Evolutionary conservation across 2,329 filamentous ascomycete species (phyloP), one percentile per base, ranked within the genome.

Genomic region (Cladophialophora exuberans): DNA sequence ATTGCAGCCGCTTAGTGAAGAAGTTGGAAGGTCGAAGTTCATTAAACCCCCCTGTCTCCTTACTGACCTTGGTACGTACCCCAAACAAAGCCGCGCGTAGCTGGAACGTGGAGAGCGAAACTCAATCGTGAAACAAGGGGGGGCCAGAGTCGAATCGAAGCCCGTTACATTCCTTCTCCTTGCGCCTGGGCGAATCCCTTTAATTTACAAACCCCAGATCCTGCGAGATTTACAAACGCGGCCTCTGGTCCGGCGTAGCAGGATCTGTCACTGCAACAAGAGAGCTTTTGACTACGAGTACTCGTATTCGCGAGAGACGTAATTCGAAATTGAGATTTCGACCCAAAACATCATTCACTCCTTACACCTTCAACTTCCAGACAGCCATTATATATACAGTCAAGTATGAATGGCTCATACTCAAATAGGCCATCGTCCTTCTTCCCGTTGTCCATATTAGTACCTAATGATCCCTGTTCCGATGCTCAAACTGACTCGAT

Each of bases 101-200:
- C 23, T 45, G 42, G 46, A 49, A 39, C 46, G 46, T 25, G 46
- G 46, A 39, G 46, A 42, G 23, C 46, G 46, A 47, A 47, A 47
- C 44, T 36, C 30, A 36, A 36, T 47, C 44, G 33, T 49, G 46
- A 49, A 38, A 49, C 46, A 38, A 28, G 31, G 31, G 18, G 22
- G 28, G 45, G 10, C n/a, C 20, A 18, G n/a, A n/a, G n/a, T n/a
- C n/a, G n/a, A n/a, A n/a, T n/a, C n/a, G n/a, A n/a, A n/a, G n/a
- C n/a, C n/a, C n/a, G n/a, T n/a, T n/a, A n/a, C n/a, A n/a, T n/a
- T n/a, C n/a, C n/a, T n/a, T n/a, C n/a, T n/a, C 39, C 17, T 39
- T 39, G 35, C 35, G n/a, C n/a, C n/a, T n/a, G n/a, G n/a, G n/a
- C 3, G 18, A 26, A n/a, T 42, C 39, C 38, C 35, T 39, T 42